Evolutionary conservation across 2,329 filamentous ascomycete genomes (phyloP).

Genomic region (Escovopsis sp.): DNA sequence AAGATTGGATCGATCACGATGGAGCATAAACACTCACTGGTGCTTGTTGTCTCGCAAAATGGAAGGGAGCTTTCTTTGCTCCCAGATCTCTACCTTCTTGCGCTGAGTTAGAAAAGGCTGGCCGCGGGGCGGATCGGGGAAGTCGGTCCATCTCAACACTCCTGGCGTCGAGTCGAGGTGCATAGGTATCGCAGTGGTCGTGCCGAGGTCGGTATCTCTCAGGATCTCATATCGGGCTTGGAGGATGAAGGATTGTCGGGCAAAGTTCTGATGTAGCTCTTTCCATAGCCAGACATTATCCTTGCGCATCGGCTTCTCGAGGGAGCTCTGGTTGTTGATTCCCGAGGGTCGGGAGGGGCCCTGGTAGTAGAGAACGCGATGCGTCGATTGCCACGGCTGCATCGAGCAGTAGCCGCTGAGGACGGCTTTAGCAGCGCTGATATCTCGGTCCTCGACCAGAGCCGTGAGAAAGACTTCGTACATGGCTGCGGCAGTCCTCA

Average conservation of each 20-base stretch:
- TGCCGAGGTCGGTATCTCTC: conserved; percentile 32
- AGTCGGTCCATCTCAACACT: conserved; percentile 42
- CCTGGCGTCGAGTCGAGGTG: conserved; percentile 31
- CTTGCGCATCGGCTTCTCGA: conserved; percentile 24
- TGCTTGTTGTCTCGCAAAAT: conserved; percentile 38
- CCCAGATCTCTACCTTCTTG: conserved; percentile 42
- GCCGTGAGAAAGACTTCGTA: conserved; percentile 46
- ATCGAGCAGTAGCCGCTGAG: conserved; percentile 44
- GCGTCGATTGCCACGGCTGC: conserved; percentile 32
- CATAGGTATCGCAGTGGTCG: conserved; percentile 11
- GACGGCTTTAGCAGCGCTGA: conserved; percentile 34
- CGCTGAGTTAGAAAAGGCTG: conserved; percentile 34
- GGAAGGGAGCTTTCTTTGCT: conserved; percentile 31
- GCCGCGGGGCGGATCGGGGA: conserved; percentile 40
- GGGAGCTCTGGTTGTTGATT: conserved; percentile 27
- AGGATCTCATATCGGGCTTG: conserved; percentile 40
- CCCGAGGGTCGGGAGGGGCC: conserved; percentile 31
- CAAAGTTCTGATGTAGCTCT: conserved; percentile 38
- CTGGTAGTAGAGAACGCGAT: conserved; percentile 39
- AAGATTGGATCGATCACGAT: too few relatives aligned
- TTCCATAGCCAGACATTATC: conserved; percentile 31
- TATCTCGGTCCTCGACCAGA: conserved; percentile 34
- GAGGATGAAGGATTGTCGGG: conserved; percentile 41
- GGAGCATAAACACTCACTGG: conserved; percentile 22
- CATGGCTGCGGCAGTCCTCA: conserved; percentile 22